Conservation (phyloP, 1,139 yeast species). For the Pneumocystis sp. region DNA sequence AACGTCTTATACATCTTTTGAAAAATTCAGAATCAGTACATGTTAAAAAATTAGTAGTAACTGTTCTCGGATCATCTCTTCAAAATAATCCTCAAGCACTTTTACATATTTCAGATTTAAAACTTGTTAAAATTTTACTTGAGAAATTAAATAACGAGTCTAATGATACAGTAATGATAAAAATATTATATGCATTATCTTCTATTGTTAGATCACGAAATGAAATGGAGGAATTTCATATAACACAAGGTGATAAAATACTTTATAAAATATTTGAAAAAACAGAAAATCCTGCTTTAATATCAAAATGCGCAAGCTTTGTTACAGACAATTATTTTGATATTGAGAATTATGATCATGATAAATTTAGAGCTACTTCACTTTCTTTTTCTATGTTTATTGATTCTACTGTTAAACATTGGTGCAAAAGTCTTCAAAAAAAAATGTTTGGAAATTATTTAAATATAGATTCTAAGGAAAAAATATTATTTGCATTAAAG, state of each 20-base stretch:
- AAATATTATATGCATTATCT: slow-evolving; percentile 22
- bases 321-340: slow-evolving; percentile 15
- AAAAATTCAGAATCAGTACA: slow-evolving; percentile 12
- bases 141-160: slow-evolving; percentile 13
- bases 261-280: slow-evolving; percentile 9
- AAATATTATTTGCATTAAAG: neutral
- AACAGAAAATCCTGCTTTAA: slow-evolving; percentile 8
- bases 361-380: neutral
- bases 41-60: slow-evolving; percentile 22
- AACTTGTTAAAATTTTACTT: slow-evolving; percentile 13
- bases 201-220: slow-evolving; percentile 17
- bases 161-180: slow-evolving; percentile 14
- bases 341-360: slow-evolving; percentile 3
- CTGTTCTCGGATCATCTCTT: slow-evolving; percentile 29
- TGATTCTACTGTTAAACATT: slow-evolving; percentile 4
- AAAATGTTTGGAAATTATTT: neutral
- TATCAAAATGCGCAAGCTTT: slow-evolving; percentile 15
- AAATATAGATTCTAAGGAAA: neutral
- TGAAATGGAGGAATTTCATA: slow-evolving; percentile 12
- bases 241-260: slow-evolving; percentile 16
- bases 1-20: slow-evolving; percentile 19
- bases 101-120: slow-evolving; percentile 16
- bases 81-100: slow-evolving; percentile 64
- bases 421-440: slow-evolving; percentile 14
- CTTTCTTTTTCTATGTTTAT: neutral